Evolutionary conservation across 2,329 filamentous ascomycete species (phyloP).

Genomic region (Arthrinium puccinioides): DNA sequence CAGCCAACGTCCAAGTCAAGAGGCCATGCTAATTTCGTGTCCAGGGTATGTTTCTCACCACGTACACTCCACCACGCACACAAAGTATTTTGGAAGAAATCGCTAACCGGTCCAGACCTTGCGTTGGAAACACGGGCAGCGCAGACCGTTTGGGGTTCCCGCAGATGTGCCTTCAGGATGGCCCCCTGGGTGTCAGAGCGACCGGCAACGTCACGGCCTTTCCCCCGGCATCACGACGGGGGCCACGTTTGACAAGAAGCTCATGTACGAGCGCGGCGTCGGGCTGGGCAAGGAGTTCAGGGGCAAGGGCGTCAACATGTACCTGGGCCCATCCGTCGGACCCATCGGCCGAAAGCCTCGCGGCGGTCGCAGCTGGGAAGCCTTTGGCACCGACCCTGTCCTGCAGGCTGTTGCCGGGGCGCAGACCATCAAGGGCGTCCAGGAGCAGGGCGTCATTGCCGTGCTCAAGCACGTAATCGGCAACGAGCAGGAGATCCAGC

Average conservation of each 20-base stretch:
- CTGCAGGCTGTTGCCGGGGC: conserved; percentile 47
- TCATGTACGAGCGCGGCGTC: conserved; percentile 61
- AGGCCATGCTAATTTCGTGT: conserved; percentile 1
- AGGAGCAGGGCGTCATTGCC: conserved; percentile 48
- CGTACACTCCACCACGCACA: conserved; percentile 6
- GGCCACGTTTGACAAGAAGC: conserved; percentile 66
- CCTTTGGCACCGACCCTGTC: conserved; percentile 63
- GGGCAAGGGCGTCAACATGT: conserved; percentile 66
- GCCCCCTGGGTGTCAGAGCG: conserved; percentile 63
- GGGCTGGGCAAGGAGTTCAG: conserved; percentile 65
- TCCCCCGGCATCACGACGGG: conserved; percentile 72
- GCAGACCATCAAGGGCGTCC: conserved; percentile 48
- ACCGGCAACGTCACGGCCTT: conserved; percentile 72
- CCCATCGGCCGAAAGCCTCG: conserved; percentile 65
- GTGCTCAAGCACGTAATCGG: conserved; percentile 50
- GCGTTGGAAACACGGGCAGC: conserved; percentile 71
- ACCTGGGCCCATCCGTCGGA: conserved; percentile 64
- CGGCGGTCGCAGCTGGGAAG: conserved; percentile 71
- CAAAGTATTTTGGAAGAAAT: conserved; percentile 9
- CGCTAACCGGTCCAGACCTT: conserved; percentile 38
- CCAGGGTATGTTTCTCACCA: neutral
- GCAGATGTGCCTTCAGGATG: conserved; percentile 65
- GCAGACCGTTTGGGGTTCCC: conserved; percentile 64
- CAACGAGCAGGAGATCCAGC: conserved; percentile 44
- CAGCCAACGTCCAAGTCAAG: neutral